A percentile compares a stretch with the other conserved stretches of the same genome.
Conservation (phyloP, 257 asterid species). For the Leptodermis oblonga region DNA sequence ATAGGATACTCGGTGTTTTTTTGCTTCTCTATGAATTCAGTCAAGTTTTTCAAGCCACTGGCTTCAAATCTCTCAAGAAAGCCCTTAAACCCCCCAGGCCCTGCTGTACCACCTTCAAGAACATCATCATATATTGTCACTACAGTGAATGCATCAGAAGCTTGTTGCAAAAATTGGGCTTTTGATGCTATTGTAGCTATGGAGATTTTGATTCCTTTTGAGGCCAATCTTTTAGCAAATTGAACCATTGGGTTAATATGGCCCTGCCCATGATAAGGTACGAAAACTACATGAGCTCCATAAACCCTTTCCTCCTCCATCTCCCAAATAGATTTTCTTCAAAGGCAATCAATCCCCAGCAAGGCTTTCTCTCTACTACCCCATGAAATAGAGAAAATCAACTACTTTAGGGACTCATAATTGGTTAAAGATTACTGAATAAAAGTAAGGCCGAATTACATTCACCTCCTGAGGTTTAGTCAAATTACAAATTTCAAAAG, state of each 20-base stretch:
- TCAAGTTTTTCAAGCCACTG: slow-evolving; percentile 36
- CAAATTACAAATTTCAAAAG: too few species aligned
- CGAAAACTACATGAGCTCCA: slow-evolving; percentile 39
- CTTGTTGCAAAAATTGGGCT: slow-evolving; percentile 27
- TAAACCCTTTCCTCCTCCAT: slow-evolving; percentile 33
- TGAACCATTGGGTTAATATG: slow-evolving; percentile 60
- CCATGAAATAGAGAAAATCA: not conserved
- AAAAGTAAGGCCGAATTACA: too few species aligned
- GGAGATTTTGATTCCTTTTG: slow-evolving; percentile 49
- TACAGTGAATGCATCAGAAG: slow-evolving; percentile 23
- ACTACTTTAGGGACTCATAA: not conserved
- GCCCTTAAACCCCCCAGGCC: slow-evolving; percentile 49
- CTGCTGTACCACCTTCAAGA: slow-evolving; percentile 40
- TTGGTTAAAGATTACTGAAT: too few species aligned
- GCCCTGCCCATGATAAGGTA: slow-evolving; percentile 63
- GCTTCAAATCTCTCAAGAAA: slow-evolving; percentile 55
- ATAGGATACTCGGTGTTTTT: slow-evolving; percentile 35
- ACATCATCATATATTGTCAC: slow-evolving; percentile 43
- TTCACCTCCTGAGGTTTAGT: too few species aligned
- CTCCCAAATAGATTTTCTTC: not conserved
- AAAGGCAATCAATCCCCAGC: not conserved
- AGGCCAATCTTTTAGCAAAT: slow-evolving; percentile 45
- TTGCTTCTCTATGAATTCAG: slow-evolving; percentile 24
- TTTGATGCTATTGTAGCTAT: slow-evolving; percentile 41
- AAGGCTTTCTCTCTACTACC: not conserved